These are phyloP conservation scores for Fusarium torulosum DNA, from an alignment of 2,329 filamentous ascomycete genomes.

Conservation along the genomic window DNA sequence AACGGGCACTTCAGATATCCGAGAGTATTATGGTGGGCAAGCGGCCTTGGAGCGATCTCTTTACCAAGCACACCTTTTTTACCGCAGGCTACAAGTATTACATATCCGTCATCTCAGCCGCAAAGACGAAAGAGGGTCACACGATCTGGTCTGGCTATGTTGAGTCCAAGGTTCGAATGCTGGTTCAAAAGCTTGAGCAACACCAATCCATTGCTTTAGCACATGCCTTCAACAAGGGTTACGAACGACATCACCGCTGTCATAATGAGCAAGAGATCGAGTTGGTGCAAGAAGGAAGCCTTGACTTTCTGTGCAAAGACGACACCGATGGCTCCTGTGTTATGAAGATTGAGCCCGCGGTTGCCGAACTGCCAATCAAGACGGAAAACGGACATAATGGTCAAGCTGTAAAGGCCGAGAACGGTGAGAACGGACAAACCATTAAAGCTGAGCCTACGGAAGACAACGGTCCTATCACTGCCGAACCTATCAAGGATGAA, in stretches of 20 bases:
- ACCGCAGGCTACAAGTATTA: conserved; percentile 96
- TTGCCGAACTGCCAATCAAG: conserved; percentile 56
- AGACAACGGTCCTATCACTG: conserved; percentile 46
- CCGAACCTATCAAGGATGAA: conserved; percentile 29
- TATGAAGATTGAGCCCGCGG: conserved; percentile 31
- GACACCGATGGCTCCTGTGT: conserved; percentile 55
- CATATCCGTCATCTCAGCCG: conserved; percentile 85
- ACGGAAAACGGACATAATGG: conserved; percentile 59
- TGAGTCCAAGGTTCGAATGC: conserved; percentile 89
- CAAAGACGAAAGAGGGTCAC: conserved; percentile 85
- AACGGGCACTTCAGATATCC: conserved; percentile 80
- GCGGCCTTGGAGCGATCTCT: conserved; percentile 86
- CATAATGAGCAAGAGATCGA: conserved; percentile 65
- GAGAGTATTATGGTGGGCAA: conserved; percentile 83
- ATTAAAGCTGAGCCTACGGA: conserved; percentile 26
- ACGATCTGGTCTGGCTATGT: conserved; percentile 91
- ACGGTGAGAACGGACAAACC: conserved; percentile 48
- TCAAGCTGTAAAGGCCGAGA: conserved; percentile 52
- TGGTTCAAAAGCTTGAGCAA: conserved; percentile 85
- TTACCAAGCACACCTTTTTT: conserved; percentile 93
- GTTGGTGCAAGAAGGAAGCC: conserved; percentile 66
- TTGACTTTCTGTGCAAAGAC: conserved; percentile 59
- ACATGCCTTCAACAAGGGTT: conserved; percentile 93
- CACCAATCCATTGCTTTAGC: conserved; percentile 85
- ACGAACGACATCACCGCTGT: conserved; percentile 83